Percentiles rank a stretch among this genome's conserved stretches.
phyloP scores from a whole-genome alignment of 495 filamentous ascomycete genomes.

The Aspergillus egyptiacus region DNA sequence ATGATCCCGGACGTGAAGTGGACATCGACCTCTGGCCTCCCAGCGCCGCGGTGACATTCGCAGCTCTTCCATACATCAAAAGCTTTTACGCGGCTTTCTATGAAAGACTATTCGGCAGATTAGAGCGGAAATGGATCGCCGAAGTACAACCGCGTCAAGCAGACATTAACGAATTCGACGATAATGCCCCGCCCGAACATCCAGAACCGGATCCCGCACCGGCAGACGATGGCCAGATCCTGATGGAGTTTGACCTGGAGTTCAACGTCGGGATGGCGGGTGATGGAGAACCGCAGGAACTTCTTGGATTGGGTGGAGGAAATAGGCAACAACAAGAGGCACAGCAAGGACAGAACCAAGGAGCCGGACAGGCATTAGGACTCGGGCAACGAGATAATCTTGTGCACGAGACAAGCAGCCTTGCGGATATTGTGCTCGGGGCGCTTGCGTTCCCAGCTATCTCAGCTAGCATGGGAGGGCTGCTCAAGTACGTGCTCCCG shows the following conservation, averaged over 20 bases:
- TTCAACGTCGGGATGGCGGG: conserved; percentile 36
- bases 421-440: conserved; percentile 54
- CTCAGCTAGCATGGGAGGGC: conserved; percentile 59
- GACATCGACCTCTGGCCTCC: conserved; percentile 62
- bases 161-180: conserved; percentile 37
- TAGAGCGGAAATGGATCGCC: conserved; percentile 60
- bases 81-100: conserved; percentile 62
- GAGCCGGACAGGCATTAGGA: conserved; percentile 22
- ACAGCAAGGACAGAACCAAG: conserved; percentile 26
- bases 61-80: conserved; percentile 61
- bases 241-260: conserved; percentile 44
- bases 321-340: conserved; percentile 24
- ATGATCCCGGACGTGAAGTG: conserved; percentile 38
- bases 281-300: conserved; percentile 7
- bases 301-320: conserved; percentile 17
- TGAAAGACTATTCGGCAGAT: conserved; percentile 52
- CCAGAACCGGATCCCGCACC: conserved; percentile 38
- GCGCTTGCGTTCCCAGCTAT: conserved; percentile 59
- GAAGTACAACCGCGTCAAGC: conserved; percentile 59
- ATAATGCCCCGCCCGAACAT: conserved; percentile 41
- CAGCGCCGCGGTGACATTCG: conserved; percentile 62
- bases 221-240: conserved; percentile 33
- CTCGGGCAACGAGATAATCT: conserved; percentile 42
- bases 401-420: conserved; percentile 43
- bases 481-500: conserved; percentile 58